A percentile compares a stretch with the other conserved stretches of the same genome.
Conservation (phyloP, 106 monocot species). For the Phalaenopsis aphrodite region DNA sequence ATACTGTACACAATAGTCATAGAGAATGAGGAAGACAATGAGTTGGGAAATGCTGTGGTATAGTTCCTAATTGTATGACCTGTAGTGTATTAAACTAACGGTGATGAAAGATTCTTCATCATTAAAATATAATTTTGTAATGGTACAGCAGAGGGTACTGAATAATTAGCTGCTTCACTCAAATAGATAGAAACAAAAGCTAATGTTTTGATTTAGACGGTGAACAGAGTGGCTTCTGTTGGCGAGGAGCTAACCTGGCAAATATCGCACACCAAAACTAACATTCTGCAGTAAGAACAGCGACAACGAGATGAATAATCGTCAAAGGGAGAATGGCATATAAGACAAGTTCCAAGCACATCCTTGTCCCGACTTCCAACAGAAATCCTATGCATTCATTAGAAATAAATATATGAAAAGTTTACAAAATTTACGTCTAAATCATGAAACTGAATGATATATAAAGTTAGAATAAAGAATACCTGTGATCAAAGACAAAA, state of each 20-base stretch:
- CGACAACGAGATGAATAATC: slow-evolving; percentile 85
- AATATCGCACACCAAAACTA: slow-evolving; percentile 64
- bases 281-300: slow-evolving; percentile 72
- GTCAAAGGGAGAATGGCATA: slow-evolving; percentile 71
- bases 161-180: no score
- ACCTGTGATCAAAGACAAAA: slow-evolving; percentile 99
- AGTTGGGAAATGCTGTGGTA: no score
- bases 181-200: no score
- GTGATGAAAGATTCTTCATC: no score
- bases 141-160: no score
- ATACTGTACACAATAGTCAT: no score
- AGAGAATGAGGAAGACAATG: no score
- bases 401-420: slow-evolving; percentile 1
- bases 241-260: slow-evolving; percentile 47
- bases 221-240: background rate
- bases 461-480: background rate
- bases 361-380: slow-evolving; percentile 62
- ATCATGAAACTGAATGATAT: background rate
- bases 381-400: slow-evolving; percentile 49
- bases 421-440: background rate
- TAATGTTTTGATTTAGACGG: no score
- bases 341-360: slow-evolving; percentile 60
- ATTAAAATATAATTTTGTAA: no score
- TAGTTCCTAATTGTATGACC: no score
- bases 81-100: no score